Evolutionary conservation across 2,329 filamentous ascomycete genomes (phyloP), one percentile per base, ranked within the genome.

Genomic region (Trichoderma afroharzianum): DNA sequence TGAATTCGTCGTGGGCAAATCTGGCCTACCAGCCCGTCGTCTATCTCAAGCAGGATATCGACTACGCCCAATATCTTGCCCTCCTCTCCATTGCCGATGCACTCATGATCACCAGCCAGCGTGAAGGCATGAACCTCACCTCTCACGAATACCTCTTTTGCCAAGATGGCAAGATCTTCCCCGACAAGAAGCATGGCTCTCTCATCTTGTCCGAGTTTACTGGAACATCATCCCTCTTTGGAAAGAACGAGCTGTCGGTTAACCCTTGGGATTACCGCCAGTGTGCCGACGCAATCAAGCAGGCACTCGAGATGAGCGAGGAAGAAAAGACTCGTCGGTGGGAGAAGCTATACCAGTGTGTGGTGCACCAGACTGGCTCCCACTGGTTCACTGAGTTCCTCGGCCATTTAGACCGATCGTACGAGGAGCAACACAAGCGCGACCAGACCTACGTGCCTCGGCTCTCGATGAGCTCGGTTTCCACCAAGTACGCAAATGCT

Each of bases 121-220:
- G 96, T 67, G 95, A 98, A 80, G 95, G 95, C 74, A 98, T 98
- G 96, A 98, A 98, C 79, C 83, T 98, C 70, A 98, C 95, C 0
- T 95, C 93, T 6, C 96, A 98, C 79, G 95, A 98, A 80, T 98
- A 94, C 78, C 88, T 98, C 39, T 93, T 93, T 75, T 98, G 95
- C 78, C 95, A 98, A 79, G 95, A 98, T 77, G 95, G 95, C 53
- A 88, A 88, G 75, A 86, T 87, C 66, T 83, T 88, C 73, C 85
- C 86, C 3, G 84, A 90, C 71, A 94, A 94, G 83, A 95, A 93
- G 81, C 90, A 96, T 77, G 94, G 94, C 2, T 95, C 94, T 1
- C 86, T 98, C 57, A 97, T 98, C 74, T 85, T 98, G 68, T 97
- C 94, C 74, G 95, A 98, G 80, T 98, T 98, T 79, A 97, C 95